Evolutionary conservation across 2,329 filamentous ascomycete genomes (phyloP).

Genomic region (Delphinella strobiligena): DNA sequence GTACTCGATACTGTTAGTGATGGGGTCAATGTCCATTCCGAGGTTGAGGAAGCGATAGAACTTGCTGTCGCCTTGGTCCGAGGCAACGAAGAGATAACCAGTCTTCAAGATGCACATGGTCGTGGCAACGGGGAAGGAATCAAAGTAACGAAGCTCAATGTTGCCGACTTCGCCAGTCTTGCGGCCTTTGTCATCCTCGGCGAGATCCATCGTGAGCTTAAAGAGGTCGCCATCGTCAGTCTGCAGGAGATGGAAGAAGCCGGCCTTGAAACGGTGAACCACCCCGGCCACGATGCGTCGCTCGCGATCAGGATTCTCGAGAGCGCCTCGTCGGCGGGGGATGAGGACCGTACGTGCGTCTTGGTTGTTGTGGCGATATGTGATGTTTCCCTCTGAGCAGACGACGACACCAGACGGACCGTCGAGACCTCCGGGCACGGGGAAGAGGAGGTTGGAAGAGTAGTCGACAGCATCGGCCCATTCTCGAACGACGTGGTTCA

Average conservation of each 20-base stretch:
- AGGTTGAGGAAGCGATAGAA: constrained; percentile 98
- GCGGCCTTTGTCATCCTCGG: constrained; percentile 65
- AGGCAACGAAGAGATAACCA: constrained; percentile 85
- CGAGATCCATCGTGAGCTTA: constrained; percentile 89
- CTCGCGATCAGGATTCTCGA: constrained; percentile 85
- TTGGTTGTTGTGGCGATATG: constrained; percentile 93
- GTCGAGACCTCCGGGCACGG: constrained; percentile 86
- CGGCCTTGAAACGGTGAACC: constrained; percentile 91
- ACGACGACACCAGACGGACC: constrained; percentile 92
- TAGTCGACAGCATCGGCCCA: constrained; percentile 93
- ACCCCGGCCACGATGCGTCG: constrained; percentile 78
- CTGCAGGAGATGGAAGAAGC: constrained; percentile 95
- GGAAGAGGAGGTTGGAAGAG: constrained; percentile 79
- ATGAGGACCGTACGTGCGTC: constrained; percentile 81
- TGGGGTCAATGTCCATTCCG: constrained; percentile 79
- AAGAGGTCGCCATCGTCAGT: constrained; percentile 97
- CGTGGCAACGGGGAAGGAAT: constrained; percentile 80
- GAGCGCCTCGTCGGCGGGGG: constrained; percentile 72
- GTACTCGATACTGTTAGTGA: constrained; percentile 75
- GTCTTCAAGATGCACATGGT: constrained; percentile 89
- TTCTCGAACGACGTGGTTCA: constrained; percentile 94
- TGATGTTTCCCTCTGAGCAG: constrained; percentile 87
- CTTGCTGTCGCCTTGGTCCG: constrained; percentile 83
- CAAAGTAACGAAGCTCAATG: constrained; percentile 94
- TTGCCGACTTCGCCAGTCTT: constrained; percentile 69